phyloP scores from a whole-genome alignment of 768 basidiomycete genomes.

The Agrocybe pediades region DNA sequence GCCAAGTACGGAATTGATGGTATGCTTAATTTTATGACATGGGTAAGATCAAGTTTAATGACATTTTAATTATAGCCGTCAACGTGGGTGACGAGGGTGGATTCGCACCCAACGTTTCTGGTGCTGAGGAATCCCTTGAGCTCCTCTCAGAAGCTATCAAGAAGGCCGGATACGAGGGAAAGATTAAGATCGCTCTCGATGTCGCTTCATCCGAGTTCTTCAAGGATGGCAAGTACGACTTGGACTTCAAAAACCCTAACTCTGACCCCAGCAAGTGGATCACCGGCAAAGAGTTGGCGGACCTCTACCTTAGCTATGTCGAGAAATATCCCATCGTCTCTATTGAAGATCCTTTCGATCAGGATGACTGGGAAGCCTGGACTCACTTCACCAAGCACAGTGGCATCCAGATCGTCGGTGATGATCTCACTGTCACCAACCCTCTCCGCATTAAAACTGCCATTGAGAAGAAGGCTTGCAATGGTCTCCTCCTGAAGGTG shows the following conservation, averaged over 20 bases:
- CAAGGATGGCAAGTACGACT: constrained; percentile 99
- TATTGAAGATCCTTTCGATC: constrained; percentile 98
- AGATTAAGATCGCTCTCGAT: constrained; percentile 98
- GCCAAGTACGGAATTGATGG: constrained; percentile 99
- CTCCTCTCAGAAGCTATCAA: constrained; percentile 95
- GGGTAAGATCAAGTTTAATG: constrained; percentile 8
- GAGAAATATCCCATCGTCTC: constrained; percentile 96
- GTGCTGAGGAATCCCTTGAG: constrained; percentile 97
- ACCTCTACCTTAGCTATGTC: constrained; percentile 83
- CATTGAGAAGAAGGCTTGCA: constrained; percentile 99
- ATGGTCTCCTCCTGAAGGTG: constrained; percentile 94
- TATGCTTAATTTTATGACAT: constrained; percentile 31
- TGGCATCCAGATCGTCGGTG: constrained; percentile 90
- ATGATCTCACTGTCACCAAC: constrained; percentile 98
- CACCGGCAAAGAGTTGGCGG: constrained; percentile 88
- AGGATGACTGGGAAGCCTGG: constrained; percentile 99
- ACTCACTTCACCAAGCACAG: constrained; percentile 80
- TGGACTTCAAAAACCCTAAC: constrained; percentile 99
- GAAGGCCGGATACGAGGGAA: constrained; percentile 97
- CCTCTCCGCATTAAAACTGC: constrained; percentile 96
- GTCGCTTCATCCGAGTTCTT: constrained; percentile 99
- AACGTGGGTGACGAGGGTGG: constrained; percentile 99
- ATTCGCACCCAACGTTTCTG: constrained; percentile 97
- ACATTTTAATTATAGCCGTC: constrained; percentile 61
- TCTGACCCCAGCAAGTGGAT: constrained; percentile 98